Percentiles rank a stretch among this genome's conserved stretches.
Evolutionary conservation across 192 early-diverging fungal genomes (phyloP).

Genomic region (Gamsiella multidivaricata): DNA sequence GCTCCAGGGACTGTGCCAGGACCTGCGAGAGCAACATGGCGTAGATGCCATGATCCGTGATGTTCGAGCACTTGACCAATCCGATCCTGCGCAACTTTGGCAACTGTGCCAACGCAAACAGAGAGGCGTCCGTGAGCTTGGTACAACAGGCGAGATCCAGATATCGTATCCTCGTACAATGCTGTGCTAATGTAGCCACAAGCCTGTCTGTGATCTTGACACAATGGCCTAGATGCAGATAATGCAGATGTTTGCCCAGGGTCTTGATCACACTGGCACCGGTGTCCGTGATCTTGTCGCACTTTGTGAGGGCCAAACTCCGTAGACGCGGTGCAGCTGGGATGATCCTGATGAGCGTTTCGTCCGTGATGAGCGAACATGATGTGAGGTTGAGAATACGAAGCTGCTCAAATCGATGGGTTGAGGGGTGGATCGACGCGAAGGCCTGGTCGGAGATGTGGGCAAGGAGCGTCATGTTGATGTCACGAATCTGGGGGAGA

Average conservation of each 20-base stretch:
- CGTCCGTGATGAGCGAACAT: constrained; percentile 58
- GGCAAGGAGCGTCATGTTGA: constrained; percentile 55
- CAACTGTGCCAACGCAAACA: constrained; percentile 63
- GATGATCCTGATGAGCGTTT: constrained; percentile 54
- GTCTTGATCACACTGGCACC: constrained; percentile 59
- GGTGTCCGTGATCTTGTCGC: constrained; percentile 63
- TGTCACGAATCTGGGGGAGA: constrained; percentile 61
- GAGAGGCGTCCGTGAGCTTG: constrained; percentile 60
- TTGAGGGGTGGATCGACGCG: constrained; percentile 24
- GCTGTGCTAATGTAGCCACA: constrained; percentile 55
- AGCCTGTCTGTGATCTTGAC: constrained; percentile 59
- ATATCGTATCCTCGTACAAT: constrained; percentile 65
- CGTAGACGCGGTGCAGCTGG: constrained; percentile 62
- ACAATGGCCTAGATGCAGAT: constrained; percentile 68
- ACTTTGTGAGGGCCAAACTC: constrained; percentile 67
- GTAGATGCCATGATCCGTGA: constrained; percentile 63
- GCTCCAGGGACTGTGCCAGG: constrained; percentile 58
- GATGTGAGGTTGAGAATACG: constrained; percentile 65
- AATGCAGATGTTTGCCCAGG: constrained; percentile 66
- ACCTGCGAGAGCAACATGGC: constrained; percentile 56
- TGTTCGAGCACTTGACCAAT: constrained; percentile 70
- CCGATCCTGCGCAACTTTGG: constrained; percentile 67
- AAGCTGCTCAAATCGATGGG: constrained; percentile 58
- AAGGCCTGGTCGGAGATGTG: constrained; percentile 56
- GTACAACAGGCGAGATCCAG: constrained; percentile 67